Conservation (phyloP, 2,329 filamentous ascomycete species). For the Mollisia scopiformis region DNA sequence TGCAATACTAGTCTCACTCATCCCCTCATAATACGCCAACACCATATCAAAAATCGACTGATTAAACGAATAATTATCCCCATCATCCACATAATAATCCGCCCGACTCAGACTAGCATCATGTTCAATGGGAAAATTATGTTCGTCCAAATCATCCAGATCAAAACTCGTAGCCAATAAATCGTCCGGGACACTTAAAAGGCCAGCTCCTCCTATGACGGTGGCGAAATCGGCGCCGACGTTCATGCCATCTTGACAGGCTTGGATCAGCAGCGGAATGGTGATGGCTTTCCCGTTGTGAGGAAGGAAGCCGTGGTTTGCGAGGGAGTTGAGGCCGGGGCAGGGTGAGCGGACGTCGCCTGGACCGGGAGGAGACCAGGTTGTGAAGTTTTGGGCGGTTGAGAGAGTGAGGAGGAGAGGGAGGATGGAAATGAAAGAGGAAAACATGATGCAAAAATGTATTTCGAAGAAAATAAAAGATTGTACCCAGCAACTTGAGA, state of each 20-base stretch:
- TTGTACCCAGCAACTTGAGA: too few relatives aligned
- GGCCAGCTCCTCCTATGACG: constrained; percentile 29
- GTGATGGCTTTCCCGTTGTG: constrained; percentile 38
- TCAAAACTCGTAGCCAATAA: constrained; percentile 27
- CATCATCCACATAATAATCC: constrained; percentile 36
- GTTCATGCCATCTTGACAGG: constrained; percentile 33
- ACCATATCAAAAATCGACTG: constrained; percentile 36
- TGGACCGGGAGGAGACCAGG: constrained; percentile 19
- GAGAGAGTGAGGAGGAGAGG: not conserved
- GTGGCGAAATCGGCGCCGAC: constrained; percentile 36
- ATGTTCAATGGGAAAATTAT: constrained; percentile 42
- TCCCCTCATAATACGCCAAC: constrained; percentile 30
- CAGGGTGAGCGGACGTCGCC: constrained; percentile 33
- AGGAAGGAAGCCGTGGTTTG: constrained; percentile 39
- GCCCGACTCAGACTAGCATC: constrained; percentile 39
- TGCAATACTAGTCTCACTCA: constrained; percentile 31
- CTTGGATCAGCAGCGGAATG: constrained; percentile 30
- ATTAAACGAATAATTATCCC: constrained; percentile 41
- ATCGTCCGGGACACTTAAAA: constrained; percentile 24
- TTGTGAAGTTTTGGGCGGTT: constrained; percentile 16
- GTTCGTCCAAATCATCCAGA: constrained; percentile 27
- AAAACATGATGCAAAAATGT: constrained; percentile 5
- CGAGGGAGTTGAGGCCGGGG: constrained; percentile 34
- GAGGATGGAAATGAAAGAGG: not conserved
- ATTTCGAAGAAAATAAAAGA: not conserved